A percentile compares a stretch with the other conserved stretches of the same genome.
Conservation (phyloP, 306 rosid genomes). For the Prinsepia uniflora region DNA sequence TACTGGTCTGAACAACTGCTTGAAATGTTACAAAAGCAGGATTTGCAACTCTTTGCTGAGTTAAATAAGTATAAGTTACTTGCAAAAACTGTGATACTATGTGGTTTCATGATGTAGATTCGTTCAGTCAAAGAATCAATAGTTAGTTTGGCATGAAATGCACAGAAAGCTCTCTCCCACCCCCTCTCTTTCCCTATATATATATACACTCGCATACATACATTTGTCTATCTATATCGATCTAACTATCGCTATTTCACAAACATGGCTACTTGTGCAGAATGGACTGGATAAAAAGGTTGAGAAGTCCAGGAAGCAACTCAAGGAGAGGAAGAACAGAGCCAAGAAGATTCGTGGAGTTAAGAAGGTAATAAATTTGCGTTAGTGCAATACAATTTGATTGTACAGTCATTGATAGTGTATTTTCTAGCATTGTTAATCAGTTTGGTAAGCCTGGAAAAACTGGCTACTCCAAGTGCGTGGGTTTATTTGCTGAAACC, state of each 20-base stretch:
- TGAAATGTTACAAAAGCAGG: not conserved
- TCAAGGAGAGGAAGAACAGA: constrained; percentile 92
- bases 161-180: not conserved
- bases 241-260: not conserved
- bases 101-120: not conserved
- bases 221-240: not conserved
- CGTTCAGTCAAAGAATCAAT: not conserved
- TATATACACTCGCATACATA: not conserved
- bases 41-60: not conserved
- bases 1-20: not conserved
- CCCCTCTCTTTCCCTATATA: not conserved
- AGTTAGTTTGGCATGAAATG: not conserved
- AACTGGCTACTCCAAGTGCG: not conserved
- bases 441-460: not conserved
- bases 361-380: constrained; percentile 58
- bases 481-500: not conserved
- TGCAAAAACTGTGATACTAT: not conserved
- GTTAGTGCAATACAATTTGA: not conserved
- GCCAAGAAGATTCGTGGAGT: constrained; percentile 92
- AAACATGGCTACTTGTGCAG: constrained; percentile 30
- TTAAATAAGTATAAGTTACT: not conserved
- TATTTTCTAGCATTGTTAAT: not conserved
- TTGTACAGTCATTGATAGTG: not conserved
- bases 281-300: constrained; percentile 86
- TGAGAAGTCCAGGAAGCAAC: constrained; percentile 80